These are phyloP conservation scores for Podaxis sp. DNA, from an alignment of 768 basidiomycete species.

Conservation along the genomic window DNA sequence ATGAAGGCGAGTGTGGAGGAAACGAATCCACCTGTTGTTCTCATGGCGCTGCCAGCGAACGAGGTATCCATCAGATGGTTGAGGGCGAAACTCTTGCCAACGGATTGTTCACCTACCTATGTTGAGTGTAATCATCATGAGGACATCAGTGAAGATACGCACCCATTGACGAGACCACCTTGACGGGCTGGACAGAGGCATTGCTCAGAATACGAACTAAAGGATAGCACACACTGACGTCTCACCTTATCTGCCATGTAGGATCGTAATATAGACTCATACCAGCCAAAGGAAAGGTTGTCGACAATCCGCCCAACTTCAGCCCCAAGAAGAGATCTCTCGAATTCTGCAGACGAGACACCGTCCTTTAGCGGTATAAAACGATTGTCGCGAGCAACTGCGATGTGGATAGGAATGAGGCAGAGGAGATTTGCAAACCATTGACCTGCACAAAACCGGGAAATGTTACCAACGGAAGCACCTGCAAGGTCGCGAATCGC, in stretches of 20 bases:
- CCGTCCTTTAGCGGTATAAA: slow-evolving; percentile 61
- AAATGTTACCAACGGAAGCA: slow-evolving; percentile 16
- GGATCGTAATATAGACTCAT: slow-evolving; percentile 61
- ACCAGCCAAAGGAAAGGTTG: slow-evolving; percentile 59
- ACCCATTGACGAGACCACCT: slow-evolving; percentile 70
- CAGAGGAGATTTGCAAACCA: slow-evolving; percentile 64
- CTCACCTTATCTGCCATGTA: slow-evolving; percentile 57
- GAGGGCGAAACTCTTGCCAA: slow-evolving; percentile 58
- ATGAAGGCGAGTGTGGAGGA: background rate
- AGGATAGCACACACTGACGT: too few species aligned
- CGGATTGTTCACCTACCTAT: slow-evolving; percentile 57
- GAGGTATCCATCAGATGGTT: slow-evolving; percentile 66
- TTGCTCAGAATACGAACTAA: background rate
- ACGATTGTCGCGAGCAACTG: slow-evolving; percentile 56
- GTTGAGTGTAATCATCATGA: background rate
- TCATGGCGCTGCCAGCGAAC: slow-evolving; percentile 65
- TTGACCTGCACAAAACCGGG: slow-evolving; percentile 49
- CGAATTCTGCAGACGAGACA: slow-evolving; percentile 47
- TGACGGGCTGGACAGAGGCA: slow-evolving; percentile 45
- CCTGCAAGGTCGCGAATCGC: background rate
- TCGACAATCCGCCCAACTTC: slow-evolving; percentile 59
- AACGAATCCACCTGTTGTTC: slow-evolving; percentile 45
- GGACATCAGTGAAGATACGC: slow-evolving; percentile 23
- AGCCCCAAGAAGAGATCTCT: slow-evolving; percentile 56
- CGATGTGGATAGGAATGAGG: slow-evolving; percentile 65